Evolutionary conservation across 257 asterid species (phyloP).

Genomic region (Solanum infundibuliforme): DNA sequence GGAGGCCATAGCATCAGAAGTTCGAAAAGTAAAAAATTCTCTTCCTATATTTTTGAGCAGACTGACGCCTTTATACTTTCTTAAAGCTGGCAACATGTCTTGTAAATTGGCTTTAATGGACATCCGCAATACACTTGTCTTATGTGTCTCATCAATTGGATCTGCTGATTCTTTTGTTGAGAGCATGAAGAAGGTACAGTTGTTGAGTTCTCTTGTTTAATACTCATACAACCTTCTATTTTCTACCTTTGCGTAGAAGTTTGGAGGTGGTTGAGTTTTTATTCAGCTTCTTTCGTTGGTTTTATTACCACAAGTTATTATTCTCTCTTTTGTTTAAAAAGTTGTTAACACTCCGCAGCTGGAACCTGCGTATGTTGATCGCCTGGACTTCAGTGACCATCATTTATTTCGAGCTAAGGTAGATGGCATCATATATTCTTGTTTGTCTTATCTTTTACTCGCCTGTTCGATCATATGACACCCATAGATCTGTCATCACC

Average conservation of each 20-base stretch:
- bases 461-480: not conserved
- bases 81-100: conserved; percentile 35
- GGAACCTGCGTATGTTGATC: conserved; percentile 65
- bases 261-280: not conserved
- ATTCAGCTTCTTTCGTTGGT: not conserved
- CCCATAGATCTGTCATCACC: not conserved
- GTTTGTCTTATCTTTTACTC: not conserved
- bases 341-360: conserved; percentile 40
- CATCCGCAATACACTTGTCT: conserved; percentile 24
- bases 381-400: conserved; percentile 84
- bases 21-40: conserved; percentile 25
- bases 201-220: not conserved
- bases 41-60: conserved; percentile 50
- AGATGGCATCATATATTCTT: not conserved
- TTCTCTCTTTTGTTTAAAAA: not conserved
- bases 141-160: conserved; percentile 88
- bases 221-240: not conserved
- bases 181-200: conserved; percentile 44
- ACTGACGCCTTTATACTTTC: conserved; percentile 60
- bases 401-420: conserved; percentile 59
- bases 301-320: not conserved
- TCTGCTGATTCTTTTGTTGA: conserved; percentile 63
- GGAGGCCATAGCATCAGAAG: conserved; percentile 38
- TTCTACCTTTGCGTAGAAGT: not conserved
- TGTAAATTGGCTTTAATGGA: conserved; percentile 28